Evolutionary conservation across 2,329 filamentous ascomycete species (phyloP).

Genomic region (Neurospora crassa): DNA sequence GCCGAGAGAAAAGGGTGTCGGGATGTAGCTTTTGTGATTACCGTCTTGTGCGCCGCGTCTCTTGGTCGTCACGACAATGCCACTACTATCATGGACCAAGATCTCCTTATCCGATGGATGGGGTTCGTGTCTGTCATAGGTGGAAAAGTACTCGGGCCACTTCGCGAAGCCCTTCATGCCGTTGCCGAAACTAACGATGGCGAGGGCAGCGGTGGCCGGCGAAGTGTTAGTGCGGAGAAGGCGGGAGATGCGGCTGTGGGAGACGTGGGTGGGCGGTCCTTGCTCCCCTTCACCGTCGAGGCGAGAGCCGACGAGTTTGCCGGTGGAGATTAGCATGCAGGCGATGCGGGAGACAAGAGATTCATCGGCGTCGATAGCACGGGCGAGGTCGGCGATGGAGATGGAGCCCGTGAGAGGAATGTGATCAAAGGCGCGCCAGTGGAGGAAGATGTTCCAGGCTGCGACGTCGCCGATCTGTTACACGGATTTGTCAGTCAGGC

Average conservation of each 20-base stretch:
- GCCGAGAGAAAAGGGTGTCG: constrained; percentile 16
- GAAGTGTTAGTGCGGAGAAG: constrained; percentile 10
- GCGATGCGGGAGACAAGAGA: constrained; percentile 17
- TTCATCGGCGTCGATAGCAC: constrained; percentile 14
- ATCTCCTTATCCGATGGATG: neutral
- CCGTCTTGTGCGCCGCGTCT: neutral
- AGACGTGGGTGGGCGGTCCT: constrained; percentile 7
- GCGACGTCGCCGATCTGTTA: constrained; percentile 12
- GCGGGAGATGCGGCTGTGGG: constrained; percentile 15
- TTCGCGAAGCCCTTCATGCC: constrained; percentile 18
- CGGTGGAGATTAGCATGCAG: constrained; percentile 12
- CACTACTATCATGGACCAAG: neutral
- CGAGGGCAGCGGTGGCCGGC: constrained; percentile 9
- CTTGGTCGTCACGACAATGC: neutral
- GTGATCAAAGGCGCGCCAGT: constrained; percentile 21
- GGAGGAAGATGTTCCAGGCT: constrained; percentile 16
- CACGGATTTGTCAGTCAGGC: neutral
- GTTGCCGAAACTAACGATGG: constrained; percentile 17
- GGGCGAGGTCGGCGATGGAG: constrained; percentile 16
- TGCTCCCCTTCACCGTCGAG: neutral
- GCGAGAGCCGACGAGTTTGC: constrained; percentile 11
- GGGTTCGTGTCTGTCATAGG: constrained; percentile 15
- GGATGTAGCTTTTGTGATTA: neutral
- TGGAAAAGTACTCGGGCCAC: constrained; percentile 19
- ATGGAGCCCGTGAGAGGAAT: constrained; percentile 18